A percentile compares a stretch with the other conserved stretches of the same genome.
Conservation (phyloP, 2,329 filamentous ascomycete species). For the Akanthomyces muscarius region DNA sequence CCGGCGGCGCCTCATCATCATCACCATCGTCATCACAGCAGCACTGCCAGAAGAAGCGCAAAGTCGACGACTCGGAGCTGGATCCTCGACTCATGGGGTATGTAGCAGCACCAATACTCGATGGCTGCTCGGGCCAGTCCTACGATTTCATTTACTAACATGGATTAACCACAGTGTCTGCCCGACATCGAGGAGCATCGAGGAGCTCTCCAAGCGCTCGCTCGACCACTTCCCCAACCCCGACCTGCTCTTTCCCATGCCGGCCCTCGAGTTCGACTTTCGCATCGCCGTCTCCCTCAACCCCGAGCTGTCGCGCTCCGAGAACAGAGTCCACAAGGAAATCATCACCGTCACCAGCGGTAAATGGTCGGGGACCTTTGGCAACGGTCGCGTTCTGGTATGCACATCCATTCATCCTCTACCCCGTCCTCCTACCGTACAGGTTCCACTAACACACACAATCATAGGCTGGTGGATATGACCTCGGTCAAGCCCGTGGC, state of each 20-base stretch:
- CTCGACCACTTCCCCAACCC: conserved; percentile 41
- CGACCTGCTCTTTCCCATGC: conserved; percentile 41
- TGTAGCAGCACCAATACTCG: background rate
- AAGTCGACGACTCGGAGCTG: conserved; percentile 10
- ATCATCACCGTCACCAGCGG: conserved; percentile 47
- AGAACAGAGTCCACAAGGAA: conserved; percentile 42
- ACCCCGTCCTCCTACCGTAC: background rate
- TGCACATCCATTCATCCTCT: conserved; percentile 17
- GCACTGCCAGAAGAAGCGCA: conserved; percentile 14
- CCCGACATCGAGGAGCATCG: conserved; percentile 28
- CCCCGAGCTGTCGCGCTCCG: conserved; percentile 41
- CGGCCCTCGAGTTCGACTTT: conserved; percentile 46
- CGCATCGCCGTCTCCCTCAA: conserved; percentile 45
- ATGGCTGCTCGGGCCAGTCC: no score
- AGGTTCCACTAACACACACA: background rate
- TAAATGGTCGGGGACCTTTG: conserved; percentile 46
- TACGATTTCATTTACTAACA: background rate
- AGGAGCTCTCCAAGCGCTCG: conserved; percentile 36
- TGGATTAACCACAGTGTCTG: conserved; percentile 2
- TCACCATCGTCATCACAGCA: background rate
- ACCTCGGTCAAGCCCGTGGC: conserved; percentile 38
- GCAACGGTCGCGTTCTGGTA: conserved; percentile 45
- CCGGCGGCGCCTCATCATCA: background rate
- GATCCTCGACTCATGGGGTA: conserved; percentile 14
- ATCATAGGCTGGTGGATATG: conserved; percentile 38